phyloP scores from a whole-genome alignment of 2,329 filamentous ascomycete genomes.

The Neodidymelliopsis sp. region DNA sequence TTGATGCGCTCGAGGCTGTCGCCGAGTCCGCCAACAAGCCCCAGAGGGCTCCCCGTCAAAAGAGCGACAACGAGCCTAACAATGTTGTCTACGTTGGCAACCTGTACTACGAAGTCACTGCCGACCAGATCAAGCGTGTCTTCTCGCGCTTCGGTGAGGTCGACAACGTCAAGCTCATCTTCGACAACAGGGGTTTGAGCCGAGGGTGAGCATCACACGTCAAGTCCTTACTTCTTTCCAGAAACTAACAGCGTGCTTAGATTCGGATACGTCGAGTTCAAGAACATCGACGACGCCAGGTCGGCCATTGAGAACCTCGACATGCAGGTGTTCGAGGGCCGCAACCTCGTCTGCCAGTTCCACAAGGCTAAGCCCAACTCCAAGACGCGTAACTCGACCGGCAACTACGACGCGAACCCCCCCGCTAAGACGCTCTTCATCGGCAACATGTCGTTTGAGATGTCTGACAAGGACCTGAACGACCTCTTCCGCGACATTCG shows the following conservation, averaged over 20 bases:
- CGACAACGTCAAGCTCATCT: constrained; percentile 61
- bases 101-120: constrained; percentile 72
- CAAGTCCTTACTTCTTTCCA: background rate
- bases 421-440: constrained; percentile 77
- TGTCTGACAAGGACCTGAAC: constrained; percentile 83
- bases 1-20: constrained; percentile 33
- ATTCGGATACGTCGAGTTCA: constrained; percentile 72
- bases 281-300: constrained; percentile 60
- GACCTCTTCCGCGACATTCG: constrained; percentile 74
- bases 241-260: constrained; percentile 50
- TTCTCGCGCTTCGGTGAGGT: constrained; percentile 67
- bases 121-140: constrained; percentile 65
- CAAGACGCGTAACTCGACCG: constrained; percentile 6
- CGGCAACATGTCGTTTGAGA: constrained; percentile 86
- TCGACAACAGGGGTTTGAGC: constrained; percentile 69
- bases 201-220: constrained; percentile 64
- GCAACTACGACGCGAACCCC: constrained; percentile 39
- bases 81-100: constrained; percentile 71
- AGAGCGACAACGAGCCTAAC: constrained; percentile 25
- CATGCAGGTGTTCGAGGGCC: constrained; percentile 68
- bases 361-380: constrained; percentile 46
- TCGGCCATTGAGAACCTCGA: constrained; percentile 66
- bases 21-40: background rate
- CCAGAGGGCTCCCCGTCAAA: constrained; percentile 8
- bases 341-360: constrained; percentile 69